Conservation (phyloP, 2,329 filamentous ascomycete genomes). For the Stagonosporopsis tanaceti region DNA sequence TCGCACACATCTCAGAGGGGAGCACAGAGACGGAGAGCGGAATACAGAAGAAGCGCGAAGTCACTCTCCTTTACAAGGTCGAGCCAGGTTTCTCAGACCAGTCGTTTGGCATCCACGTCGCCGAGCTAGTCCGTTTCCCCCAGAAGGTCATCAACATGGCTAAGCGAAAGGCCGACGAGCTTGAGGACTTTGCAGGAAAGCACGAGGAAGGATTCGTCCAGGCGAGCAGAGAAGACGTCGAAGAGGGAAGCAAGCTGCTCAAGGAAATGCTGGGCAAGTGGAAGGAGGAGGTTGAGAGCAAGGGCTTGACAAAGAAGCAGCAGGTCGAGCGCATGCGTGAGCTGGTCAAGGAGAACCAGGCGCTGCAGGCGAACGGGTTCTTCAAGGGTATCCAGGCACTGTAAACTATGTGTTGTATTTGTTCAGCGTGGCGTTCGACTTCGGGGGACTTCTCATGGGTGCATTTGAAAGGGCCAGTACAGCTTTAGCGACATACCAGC, state of each 20-base stretch:
- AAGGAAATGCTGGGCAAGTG: slow-evolving; percentile 85
- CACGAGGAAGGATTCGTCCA: slow-evolving; percentile 62
- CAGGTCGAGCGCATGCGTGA: slow-evolving; percentile 82
- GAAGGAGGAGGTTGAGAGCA: slow-evolving; percentile 77
- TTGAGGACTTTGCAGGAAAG: slow-evolving; percentile 92
- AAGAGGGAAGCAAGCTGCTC: slow-evolving; percentile 83
- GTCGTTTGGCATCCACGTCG: slow-evolving; percentile 97
- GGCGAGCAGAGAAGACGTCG: slow-evolving; percentile 80
- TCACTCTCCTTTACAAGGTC: slow-evolving; percentile 96
- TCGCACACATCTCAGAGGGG: slow-evolving; percentile 80
- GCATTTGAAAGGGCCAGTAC: not conserved
- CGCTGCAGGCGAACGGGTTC: slow-evolving; percentile 69
- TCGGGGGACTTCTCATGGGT: no score
- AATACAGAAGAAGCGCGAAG: slow-evolving; percentile 66
- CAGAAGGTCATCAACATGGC: slow-evolving; percentile 99
- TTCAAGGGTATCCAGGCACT: slow-evolving; percentile 66
- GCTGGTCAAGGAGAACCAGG: slow-evolving; percentile 76
- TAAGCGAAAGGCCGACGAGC: slow-evolving; percentile 96
- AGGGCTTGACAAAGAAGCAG: slow-evolving; percentile 65
- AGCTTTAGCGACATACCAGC: slow-evolving; percentile 8
- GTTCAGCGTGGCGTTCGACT: slow-evolving; percentile 14
- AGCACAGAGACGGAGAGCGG: slow-evolving; percentile 55
- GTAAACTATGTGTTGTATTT: slow-evolving; percentile 31
- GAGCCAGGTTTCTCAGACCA: slow-evolving; percentile 96
- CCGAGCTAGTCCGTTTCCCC: slow-evolving; percentile 94